These are phyloP conservation scores for Dichomitus squalens DNA, from an alignment of 1,284 basidiomycete species.

Conservation along the genomic window DNA sequence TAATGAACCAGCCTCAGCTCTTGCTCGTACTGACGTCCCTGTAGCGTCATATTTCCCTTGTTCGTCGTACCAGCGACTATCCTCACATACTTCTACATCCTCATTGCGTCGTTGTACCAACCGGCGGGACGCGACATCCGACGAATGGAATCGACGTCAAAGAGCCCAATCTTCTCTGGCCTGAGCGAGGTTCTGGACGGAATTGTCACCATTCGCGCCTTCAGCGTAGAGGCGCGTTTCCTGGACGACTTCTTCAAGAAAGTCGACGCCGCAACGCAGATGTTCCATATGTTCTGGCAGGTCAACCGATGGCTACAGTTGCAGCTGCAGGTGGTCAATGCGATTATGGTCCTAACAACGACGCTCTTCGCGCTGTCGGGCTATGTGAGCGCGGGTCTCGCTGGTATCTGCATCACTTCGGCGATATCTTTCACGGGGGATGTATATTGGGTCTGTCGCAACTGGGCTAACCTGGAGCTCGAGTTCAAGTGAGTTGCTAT, in stretches of 20 bases:
- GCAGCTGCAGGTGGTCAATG: conserved; percentile 78
- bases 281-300: conserved; percentile 83
- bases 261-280: conserved; percentile 69
- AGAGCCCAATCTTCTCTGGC: conserved; percentile 75
- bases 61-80: conserved; percentile 74
- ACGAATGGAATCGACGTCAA: conserved; percentile 74
- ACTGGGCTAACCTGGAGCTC: conserved; percentile 59
- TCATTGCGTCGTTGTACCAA: conserved; percentile 72
- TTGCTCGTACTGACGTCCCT: conserved; percentile 9
- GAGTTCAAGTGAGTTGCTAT: conserved; percentile 57
- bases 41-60: conserved; percentile 64
- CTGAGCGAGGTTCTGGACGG: conserved; percentile 82
- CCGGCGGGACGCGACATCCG: conserved; percentile 78
- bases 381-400: conserved; percentile 71
- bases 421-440: conserved; percentile 61
- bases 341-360: conserved; percentile 62
- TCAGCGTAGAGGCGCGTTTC: conserved; percentile 80
- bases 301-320: conserved; percentile 78
- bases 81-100: conserved; percentile 64
- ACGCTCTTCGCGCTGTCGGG: conserved; percentile 79
- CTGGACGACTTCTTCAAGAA: conserved; percentile 70
- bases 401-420: conserved; percentile 85
- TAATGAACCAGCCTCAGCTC: not conserved
- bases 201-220: conserved; percentile 85
- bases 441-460: conserved; percentile 74